Conservation (phyloP, 768 basidiomycete genomes). For the Bullera alba region DNA sequence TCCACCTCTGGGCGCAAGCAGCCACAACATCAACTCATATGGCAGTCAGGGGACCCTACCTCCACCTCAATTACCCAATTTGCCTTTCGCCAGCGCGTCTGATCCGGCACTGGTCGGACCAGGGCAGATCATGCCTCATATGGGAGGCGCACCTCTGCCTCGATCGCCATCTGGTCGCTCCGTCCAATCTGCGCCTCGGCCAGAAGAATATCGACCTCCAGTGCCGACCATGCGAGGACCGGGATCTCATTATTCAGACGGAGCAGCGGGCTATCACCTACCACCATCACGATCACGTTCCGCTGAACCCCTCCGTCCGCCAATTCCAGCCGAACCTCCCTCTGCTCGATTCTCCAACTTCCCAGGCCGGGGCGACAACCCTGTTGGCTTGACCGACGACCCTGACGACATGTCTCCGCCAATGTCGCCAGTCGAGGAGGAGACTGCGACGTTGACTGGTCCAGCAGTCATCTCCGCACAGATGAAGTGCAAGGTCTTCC, state of each 20-base stretch:
- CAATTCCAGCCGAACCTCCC: conserved; percentile 21
- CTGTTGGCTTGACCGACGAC: conserved; percentile 7
- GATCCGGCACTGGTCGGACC: conserved; percentile 7
- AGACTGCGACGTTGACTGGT: conserved; percentile 52
- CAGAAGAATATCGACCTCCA: conserved; percentile 19
- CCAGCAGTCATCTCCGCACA: conserved; percentile 74
- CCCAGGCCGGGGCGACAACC: conserved; percentile 9
- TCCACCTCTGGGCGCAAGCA: no score
- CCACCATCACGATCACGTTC: conserved; percentile 41
- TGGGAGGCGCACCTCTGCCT: conserved; percentile 16
- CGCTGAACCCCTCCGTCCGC: conserved; percentile 41
- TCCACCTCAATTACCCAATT: conserved; percentile 8
- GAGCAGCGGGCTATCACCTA: background rate
- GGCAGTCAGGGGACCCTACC: background rate
- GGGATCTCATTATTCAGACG: conserved; percentile 27
- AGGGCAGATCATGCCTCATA: background rate
- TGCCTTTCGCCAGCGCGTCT: conserved; percentile 8
- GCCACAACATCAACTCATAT: background rate
- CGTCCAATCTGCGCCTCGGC: conserved; percentile 24
- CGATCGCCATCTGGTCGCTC: conserved; percentile 37
- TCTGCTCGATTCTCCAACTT: conserved; percentile 39
- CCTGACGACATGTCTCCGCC: conserved; percentile 59
- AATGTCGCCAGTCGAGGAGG: conserved; percentile 61
- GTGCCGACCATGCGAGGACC: conserved; percentile 21
- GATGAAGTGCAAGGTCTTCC: conserved; percentile 97